Evolutionary conservation across 192 early-diverging fungal species (phyloP), one percentile per base, ranked within the genome.

Genomic region (Entomortierella chlamydospora): DNA sequence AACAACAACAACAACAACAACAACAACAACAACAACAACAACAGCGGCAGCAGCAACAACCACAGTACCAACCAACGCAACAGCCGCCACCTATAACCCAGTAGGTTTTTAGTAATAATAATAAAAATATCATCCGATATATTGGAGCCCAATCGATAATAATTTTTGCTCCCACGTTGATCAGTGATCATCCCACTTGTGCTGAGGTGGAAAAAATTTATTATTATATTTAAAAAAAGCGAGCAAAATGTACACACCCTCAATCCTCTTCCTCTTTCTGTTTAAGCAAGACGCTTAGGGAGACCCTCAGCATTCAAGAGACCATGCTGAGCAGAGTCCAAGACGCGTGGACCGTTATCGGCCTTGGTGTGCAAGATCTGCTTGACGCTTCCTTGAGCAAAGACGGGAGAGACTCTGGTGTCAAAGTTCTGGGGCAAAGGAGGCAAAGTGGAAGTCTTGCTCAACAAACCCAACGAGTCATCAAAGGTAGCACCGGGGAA

Each of bases 281-380:
- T 34, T 64, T 79, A 82, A 37, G 67, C 73, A n/a, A 83, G 68
- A 34, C 70, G 69, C 71, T 73, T 90, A 23, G 93, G 91, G 57
- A 90, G 69, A 31, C 93, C 93, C 25, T 90, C 81, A n/a, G 63
- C 81, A 57, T 85, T 86, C 55, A 95, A 81, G 51, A 95, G 74
- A 17, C 86, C 86, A 1, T 87, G 81, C 39, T 83, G 80, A 11
- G 81, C 71, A 26, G 69, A 70, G 17, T 82, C 80, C n/a, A 95
- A 74, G 18, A 98, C 81, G 62, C 95, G 87, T n/a, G 98, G 98
- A 26, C 97, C 97, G 73, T 96, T 95, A 61, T 95, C 96, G 25
- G 96, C 90, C 66, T 89, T 87, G 23, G 97, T 96, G 84, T 94
- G 93, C 81, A 99, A 91, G 64, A 98, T 91, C 69, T 96, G 89